These are phyloP conservation scores for Melampsora larici-populina DNA, from an alignment of 1,284 basidiomycete genomes.

Conservation along the genomic window DNA sequence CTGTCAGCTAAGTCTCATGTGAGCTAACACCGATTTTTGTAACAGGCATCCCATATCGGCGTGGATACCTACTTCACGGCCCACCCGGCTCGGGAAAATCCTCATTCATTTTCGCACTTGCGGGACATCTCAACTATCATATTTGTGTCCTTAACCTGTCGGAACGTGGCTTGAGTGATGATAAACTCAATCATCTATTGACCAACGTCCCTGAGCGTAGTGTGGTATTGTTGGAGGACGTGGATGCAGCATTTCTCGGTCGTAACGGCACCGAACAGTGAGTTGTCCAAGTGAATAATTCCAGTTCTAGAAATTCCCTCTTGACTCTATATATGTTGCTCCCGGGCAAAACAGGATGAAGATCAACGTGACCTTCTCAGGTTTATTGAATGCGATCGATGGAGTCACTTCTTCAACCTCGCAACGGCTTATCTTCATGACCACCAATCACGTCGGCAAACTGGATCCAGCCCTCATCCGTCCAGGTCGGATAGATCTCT, in stretches of 20 bases:
- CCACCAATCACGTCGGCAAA: constrained; percentile 85
- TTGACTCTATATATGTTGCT: not conserved
- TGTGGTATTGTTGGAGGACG: constrained; percentile 90
- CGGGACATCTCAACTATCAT: constrained; percentile 86
- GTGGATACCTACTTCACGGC: constrained; percentile 91
- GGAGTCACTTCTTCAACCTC: constrained; percentile 90
- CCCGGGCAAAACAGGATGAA: constrained; percentile 57
- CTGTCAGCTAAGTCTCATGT: constrained; percentile 40
- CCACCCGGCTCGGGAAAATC: constrained; percentile 98
- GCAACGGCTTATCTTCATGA: constrained; percentile 97
- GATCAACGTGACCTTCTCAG: constrained; percentile 86
- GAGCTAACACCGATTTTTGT: constrained; percentile 16
- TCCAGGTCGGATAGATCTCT: constrained; percentile 87
- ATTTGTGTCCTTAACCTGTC: constrained; percentile 95
- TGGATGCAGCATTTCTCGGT: constrained; percentile 96
- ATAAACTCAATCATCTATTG: constrained; percentile 89
- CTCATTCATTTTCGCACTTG: constrained; percentile 95
- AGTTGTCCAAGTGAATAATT: constrained; percentile 61
- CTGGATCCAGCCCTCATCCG: constrained; percentile 89
- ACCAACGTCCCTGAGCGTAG: constrained; percentile 89
- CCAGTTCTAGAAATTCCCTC: no score
- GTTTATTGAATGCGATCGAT: constrained; percentile 93
- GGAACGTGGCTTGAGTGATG: constrained; percentile 91
- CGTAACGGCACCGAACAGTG: constrained; percentile 71
- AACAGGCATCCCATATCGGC: constrained; percentile 91